Evolutionary conservation across 176 grass and related monocot genomes (phyloP), one percentile per base, ranked within the genome.

Genomic region (sorghum (Sorghum bicolor)): DNA sequence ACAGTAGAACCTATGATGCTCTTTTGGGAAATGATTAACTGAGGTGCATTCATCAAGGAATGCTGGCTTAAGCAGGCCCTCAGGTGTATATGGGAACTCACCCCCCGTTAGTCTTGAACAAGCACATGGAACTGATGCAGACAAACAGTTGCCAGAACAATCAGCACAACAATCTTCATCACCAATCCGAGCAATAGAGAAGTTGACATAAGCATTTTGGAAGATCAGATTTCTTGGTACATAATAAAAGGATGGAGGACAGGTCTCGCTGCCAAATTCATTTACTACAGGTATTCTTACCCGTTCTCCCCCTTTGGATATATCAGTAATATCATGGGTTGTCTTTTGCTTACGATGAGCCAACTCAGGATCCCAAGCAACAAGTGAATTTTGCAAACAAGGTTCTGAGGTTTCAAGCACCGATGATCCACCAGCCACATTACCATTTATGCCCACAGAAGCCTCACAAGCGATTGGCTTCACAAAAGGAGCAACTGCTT

Each of bases 101-200:
- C 88, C 90, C 9, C 87, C 85, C 8, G 90, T 90, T 84, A 84
- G 84, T 30, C 80, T 82, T 65, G 94, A 74, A 65, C 94, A 97
- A 10, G 88, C 80, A 88, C 94, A 97, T 82, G 94, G 87, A 77
- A 87, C 24, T 43, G 85, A 60, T 33, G 65, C 77, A 76, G 86
- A 80, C 31, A 97, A 82, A 84, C 94, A 97, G 62, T 94, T 82
- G 32, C 80, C 68, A 63, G 14, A 94, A 85, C 92, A 97, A 80
- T 92, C 94, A 9, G 90, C 52, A 68, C 94, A 97, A 5, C 90
- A 94, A 41, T 94, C 86, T 17, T 90, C 87, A 76, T 90, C 83
- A 6, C 92, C 89, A 80, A 97, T 97, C 36, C 90, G 83, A 71
- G 89, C 88, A 67, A 97, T 78, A 6, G 87, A 92, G 41, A 94